Evolutionary conservation across 306 rosid genomes (phyloP).

Genomic region (Cicer yamashitae): DNA sequence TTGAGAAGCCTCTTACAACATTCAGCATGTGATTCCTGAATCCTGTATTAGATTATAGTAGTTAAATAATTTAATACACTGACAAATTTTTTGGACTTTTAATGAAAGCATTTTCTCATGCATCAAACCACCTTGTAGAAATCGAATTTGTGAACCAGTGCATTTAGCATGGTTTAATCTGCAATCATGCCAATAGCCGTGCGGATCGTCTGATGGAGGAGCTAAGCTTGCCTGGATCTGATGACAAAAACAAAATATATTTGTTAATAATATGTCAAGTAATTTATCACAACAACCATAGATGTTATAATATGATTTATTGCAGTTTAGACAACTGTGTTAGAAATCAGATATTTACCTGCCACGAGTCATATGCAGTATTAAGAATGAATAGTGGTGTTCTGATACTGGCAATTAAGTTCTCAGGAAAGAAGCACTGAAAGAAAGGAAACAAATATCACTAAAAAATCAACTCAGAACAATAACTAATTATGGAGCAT

Average conservation of each 20-base stretch:
- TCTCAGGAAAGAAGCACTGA: constrained; percentile 98
- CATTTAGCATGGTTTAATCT: constrained; percentile 77
- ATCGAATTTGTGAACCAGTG: constrained; percentile 63
- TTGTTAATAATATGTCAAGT: constrained; percentile 11
- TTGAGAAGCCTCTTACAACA: constrained; percentile 61
- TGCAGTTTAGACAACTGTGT: constrained; percentile 18
- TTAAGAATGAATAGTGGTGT: constrained; percentile 92
- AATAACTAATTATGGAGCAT: constrained; percentile 31
- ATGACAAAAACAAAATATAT: constrained; percentile 41
- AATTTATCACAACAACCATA: neutral
- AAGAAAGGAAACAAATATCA: constrained; percentile 20
- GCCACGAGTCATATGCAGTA: constrained; percentile 94
- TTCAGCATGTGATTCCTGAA: constrained; percentile 85
- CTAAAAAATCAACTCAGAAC: constrained; percentile 29
- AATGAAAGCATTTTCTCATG: constrained; percentile 37
- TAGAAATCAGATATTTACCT: constrained; percentile 56
- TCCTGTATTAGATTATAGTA: constrained; percentile 56
- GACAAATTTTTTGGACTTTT: constrained; percentile 4
- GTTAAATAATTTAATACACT: constrained; percentile 12
- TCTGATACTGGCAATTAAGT: constrained; percentile 62
- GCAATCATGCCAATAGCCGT: constrained; percentile 82
- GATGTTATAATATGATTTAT: neutral
- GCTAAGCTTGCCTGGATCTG: constrained; percentile 88
- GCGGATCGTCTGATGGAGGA: constrained; percentile 79
- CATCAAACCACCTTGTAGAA: constrained; percentile 75